phyloP scores from a whole-genome alignment of 106 monocot species.

The Phalaenopsis equestris region DNA sequence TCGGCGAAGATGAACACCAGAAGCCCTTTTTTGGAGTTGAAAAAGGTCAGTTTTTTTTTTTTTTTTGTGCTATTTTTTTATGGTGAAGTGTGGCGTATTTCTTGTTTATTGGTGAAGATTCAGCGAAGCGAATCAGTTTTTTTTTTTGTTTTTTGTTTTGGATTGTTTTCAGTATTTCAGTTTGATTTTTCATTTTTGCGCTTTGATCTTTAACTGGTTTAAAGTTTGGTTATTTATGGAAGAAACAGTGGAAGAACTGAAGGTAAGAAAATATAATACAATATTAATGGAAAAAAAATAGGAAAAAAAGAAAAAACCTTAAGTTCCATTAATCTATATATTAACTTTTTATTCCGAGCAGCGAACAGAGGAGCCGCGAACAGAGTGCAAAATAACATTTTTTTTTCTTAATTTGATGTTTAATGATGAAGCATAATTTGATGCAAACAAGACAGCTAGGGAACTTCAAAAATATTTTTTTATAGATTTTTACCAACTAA shows the following conservation, averaged over 20 bases:
- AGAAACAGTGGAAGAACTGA: neutral
- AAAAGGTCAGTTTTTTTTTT: constrained; percentile 19
- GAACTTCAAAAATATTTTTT: no score
- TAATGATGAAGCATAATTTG: no score
- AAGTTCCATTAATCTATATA: no score
- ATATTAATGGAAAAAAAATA: neutral
- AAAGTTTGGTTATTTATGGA: neutral
- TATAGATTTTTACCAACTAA: no score
- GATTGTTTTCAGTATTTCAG: neutral
- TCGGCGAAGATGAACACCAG: neutral
- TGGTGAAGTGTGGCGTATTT: neutral
- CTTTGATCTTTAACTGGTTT: neutral
- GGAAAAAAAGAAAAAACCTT: neutral
- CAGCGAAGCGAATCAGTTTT: neutral
- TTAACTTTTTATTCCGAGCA: neutral
- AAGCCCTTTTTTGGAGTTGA: neutral
- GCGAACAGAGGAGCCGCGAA: no score
- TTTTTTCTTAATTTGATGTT: no score
- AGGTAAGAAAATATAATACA: neutral
- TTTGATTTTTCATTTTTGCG: neutral
- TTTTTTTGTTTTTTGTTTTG: neutral
- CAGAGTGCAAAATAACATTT: neutral
- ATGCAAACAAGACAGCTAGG: no score
- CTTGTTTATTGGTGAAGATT: neutral
- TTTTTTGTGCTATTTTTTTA: neutral